Base-by-base conservation (phyloP, 441 rosid genomes). In the Pelargonium australe region DNA sequence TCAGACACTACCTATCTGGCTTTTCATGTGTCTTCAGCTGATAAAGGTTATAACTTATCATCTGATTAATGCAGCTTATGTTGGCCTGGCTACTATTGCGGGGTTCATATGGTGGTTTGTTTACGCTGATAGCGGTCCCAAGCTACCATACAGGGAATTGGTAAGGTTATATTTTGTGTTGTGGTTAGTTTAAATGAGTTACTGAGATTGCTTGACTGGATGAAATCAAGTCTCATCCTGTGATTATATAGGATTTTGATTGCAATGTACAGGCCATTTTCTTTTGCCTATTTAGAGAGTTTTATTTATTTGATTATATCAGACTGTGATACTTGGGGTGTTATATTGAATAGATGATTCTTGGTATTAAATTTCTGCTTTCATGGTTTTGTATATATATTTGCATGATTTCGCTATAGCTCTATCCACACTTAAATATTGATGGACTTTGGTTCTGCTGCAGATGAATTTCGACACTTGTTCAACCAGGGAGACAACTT, bases 21-120 rank as follows among this genome's bases (percentile, higher is more conserved):
- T n/a, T n/a, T n/a, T n/a, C n/a, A n/a, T n/a, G n/a, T n/a, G n/a
- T n/a, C n/a, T n/a, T n/a, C n/a, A n/a, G n/a, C n/a, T 25, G 20
- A 7, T 17, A 13, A 57, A 57, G 62, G 28, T 17, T 57, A 57
- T 57, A 12, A 57, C 62, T 57, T 57, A 12, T 57, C 28, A 57
- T 62, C 70, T 70, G 68, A 58, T 66, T 72, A 75, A 51, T 84
- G 86, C 89, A 95, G 98, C 91, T 77, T 92, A 95, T 85, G 99
- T 95, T 61, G 99, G 99, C 68, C 89, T 95, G 76, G 98, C 99
- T 66, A 95, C 99, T 43, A 97, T 95, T 79, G 97, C 91, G 19
- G 99, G 99, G 77, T 95, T 95, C 70, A 79, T 95, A 72, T 95
- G 99, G 99, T 95, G 99, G 99, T 95, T 86, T 76, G 71, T 87